Evolutionary conservation across 2,329 filamentous ascomycete genomes (phyloP).

Genomic region (Fusarium coicis): DNA sequence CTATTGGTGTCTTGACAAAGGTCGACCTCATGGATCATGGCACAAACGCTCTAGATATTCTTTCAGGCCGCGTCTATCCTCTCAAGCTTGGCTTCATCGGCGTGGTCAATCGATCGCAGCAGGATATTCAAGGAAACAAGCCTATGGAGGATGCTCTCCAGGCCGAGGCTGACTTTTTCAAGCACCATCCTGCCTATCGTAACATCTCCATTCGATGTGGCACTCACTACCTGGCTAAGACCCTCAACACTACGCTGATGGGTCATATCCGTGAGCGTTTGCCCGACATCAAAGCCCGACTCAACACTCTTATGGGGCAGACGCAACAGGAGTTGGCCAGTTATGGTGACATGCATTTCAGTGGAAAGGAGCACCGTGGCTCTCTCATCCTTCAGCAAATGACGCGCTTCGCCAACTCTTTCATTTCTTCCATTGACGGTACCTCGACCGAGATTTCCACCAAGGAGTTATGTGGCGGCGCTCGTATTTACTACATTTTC

Average conservation of each 20-base stretch:
- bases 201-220: constrained; percentile 95
- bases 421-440: constrained; percentile 98
- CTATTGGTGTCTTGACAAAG: constrained; percentile 97
- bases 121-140: constrained; percentile 96
- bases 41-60: constrained; percentile 95
- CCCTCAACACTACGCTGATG: constrained; percentile 95
- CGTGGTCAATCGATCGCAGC: constrained; percentile 96
- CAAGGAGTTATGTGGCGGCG: constrained; percentile 94
- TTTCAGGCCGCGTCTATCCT: constrained; percentile 97
- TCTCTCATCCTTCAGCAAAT: constrained; percentile 96
- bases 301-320: constrained; percentile 99
- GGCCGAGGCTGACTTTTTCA: constrained; percentile 94
- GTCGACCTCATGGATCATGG: constrained; percentile 98
- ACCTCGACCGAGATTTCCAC: constrained; percentile 99
- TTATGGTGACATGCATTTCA: constrained; percentile 98
- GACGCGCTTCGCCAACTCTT: constrained; percentile 97
- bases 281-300: constrained; percentile 95
- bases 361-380: constrained; percentile 94
- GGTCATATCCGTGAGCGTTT: constrained; percentile 93
- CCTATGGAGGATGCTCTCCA: constrained; percentile 92
- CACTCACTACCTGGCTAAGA: constrained; percentile 94
- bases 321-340: constrained; percentile 98
- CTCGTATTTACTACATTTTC: constrained; percentile 98
- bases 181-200: constrained; percentile 94
- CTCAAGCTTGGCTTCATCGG: constrained; percentile 98